Conservation (phyloP, 805 yeast species). For the Saturnispora halmiae region DNA sequence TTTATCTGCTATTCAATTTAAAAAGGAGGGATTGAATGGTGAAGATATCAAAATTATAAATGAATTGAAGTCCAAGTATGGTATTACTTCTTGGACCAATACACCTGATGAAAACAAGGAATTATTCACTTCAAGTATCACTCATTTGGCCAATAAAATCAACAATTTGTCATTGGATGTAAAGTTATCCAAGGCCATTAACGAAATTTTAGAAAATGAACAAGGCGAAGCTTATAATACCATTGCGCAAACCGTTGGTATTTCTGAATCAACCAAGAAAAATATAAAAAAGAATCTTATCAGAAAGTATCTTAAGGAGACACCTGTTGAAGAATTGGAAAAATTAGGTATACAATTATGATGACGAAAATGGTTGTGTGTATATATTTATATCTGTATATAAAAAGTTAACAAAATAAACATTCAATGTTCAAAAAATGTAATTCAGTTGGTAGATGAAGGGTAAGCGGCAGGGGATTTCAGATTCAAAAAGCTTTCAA, state of each 20-base stretch:
- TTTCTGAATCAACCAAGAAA: conserved; percentile 35
- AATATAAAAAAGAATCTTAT: conserved; percentile 62
- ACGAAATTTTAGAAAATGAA: conserved; percentile 22
- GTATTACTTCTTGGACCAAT: conserved; percentile 20
- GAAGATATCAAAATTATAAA: conserved; percentile 32
- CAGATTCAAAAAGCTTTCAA: conserved; percentile 24
- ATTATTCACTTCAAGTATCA: conserved; percentile 23
- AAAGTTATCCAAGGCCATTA: conserved; percentile 15
- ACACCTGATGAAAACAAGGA: conserved; percentile 21
- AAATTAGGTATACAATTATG: conserved; percentile 21
- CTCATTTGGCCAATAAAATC: conserved; percentile 20
- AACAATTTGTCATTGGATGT: conserved; percentile 18
- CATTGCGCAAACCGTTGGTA: conserved; percentile 30
- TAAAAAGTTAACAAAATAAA: neutral
- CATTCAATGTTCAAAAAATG: neutral
- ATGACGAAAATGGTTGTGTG: conserved; percentile 4
- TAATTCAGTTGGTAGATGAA: too few relatives aligned
- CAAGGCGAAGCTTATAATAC: conserved; percentile 29
- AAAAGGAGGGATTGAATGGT: conserved; percentile 14
- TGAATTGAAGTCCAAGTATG: conserved; percentile 28
- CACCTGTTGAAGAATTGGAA: conserved; percentile 22
- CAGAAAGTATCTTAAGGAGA: conserved; percentile 42
- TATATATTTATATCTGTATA: conserved; percentile 7
- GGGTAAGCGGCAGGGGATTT: too few relatives aligned
- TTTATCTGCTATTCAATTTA: conserved; percentile 16